Evolutionary conservation across 176 grass and related monocot species (phyloP).

Genomic region (Oryza coarctata): DNA sequence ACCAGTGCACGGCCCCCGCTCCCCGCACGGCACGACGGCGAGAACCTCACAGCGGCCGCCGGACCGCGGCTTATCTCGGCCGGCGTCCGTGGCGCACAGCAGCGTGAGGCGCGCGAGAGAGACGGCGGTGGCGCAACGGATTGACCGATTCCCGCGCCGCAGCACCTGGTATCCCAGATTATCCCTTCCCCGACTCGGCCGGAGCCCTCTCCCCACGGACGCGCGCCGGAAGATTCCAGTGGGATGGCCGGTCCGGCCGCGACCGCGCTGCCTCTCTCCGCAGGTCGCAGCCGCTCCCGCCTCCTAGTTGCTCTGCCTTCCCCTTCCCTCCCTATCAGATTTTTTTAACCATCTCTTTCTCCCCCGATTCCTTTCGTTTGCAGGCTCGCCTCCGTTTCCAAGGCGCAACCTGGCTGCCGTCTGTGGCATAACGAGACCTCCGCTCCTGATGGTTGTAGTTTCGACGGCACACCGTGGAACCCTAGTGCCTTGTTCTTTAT

Average conservation of each 20-base stretch:
- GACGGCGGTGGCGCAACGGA: neutral
- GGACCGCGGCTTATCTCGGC: neutral
- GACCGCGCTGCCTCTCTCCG: neutral
- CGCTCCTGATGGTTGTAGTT: conserved; percentile 23
- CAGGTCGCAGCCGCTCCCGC: neutral
- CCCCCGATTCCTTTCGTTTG: neutral
- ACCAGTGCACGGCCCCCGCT: too few relatives aligned
- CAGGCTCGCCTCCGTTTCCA: conserved; percentile 9
- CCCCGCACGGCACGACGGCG: conserved; percentile 7
- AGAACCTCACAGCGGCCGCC: neutral
- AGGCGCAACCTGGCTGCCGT: neutral
- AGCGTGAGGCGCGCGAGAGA: neutral
- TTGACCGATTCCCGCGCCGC: neutral
- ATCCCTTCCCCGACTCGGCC: neutral
- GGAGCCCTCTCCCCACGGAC: neutral
- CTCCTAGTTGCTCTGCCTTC: neutral
- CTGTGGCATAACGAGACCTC: neutral
- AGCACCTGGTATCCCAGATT: neutral
- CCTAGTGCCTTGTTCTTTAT: neutral
- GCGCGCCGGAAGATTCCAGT: neutral
- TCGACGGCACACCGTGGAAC: neutral
- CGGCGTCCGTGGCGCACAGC: neutral
- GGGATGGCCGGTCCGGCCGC: conserved; percentile 20
- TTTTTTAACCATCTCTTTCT: neutral
- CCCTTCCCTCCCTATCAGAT: neutral